Evolutionary conservation across 176 grass and related monocot species (phyloP).

Genomic region (Hsuehochloa calcarea): DNA sequence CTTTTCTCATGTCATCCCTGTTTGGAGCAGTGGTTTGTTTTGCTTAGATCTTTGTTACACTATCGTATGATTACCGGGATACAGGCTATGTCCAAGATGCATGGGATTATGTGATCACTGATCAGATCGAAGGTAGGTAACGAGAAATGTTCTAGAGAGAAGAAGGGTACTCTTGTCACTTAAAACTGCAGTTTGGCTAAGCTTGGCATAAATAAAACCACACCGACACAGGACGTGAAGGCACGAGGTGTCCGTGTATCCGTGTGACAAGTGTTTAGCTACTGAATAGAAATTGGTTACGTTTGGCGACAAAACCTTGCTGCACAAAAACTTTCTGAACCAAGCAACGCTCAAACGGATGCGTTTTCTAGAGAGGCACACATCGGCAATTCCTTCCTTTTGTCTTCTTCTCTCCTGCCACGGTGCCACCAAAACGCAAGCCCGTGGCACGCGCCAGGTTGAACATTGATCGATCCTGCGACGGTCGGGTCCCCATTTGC

Average conservation of each 20-base stretch:
- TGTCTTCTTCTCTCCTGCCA: background rate
- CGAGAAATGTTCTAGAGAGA: background rate
- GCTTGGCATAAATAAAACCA: background rate
- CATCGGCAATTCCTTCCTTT: background rate
- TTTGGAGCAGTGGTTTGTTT: background rate
- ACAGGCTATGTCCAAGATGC: background rate
- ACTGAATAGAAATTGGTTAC: background rate
- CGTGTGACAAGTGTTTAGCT: background rate
- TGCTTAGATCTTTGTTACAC: background rate
- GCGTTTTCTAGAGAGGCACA: slow-evolving; percentile 19
- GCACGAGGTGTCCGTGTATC: background rate
- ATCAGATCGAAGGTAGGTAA: background rate
- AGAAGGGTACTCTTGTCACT: background rate
- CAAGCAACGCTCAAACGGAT: background rate
- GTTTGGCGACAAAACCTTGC: background rate
- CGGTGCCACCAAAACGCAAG: background rate
- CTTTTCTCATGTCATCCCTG: background rate
- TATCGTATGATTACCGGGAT: background rate
- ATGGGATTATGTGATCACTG: background rate
- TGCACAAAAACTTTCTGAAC: too few relatives aligned
- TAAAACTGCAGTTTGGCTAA: background rate
- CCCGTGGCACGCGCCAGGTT: background rate
- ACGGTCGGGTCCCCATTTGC: background rate
- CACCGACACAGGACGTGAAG: too few relatives aligned
- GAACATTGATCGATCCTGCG: slow-evolving; percentile 10